Conservation (phyloP, 495 filamentous ascomycete species). For the Penicillium herquei region DNA sequence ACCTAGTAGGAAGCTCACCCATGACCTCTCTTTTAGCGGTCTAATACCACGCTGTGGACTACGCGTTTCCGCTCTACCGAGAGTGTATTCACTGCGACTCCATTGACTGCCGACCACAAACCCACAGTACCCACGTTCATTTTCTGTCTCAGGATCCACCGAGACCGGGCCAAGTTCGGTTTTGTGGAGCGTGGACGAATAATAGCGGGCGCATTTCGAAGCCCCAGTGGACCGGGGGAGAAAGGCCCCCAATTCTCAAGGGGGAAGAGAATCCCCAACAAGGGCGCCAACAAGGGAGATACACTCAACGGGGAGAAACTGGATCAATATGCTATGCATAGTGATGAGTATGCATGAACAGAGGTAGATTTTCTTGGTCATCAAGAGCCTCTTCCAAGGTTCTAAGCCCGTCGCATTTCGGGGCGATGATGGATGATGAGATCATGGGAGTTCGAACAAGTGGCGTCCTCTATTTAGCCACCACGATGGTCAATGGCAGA, state of each 20-base stretch:
- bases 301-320: too few species aligned
- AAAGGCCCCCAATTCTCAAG: slow-evolving; percentile 9
- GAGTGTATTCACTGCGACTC: not conserved
- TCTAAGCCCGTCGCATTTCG: not conserved
- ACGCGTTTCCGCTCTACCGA: not conserved
- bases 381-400: not conserved
- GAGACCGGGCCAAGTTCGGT: slow-evolving; percentile 5
- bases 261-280: not conserved
- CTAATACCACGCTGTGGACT: not conserved
- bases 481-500: not conserved
- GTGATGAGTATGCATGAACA: not conserved
- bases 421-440: slow-evolving; percentile 3
- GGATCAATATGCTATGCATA: too few species aligned
- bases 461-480: not conserved
- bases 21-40: too few species aligned
- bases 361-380: not conserved
- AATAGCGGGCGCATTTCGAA: slow-evolving; percentile 22
- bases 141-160: slow-evolving; percentile 12
- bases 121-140: slow-evolving; percentile 1
- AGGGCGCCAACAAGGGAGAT: too few species aligned
- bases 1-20: too few species aligned
- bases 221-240: slow-evolving; percentile 18
- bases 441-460: not conserved
- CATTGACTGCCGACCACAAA: not conserved
- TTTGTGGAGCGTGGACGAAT: slow-evolving; percentile 16